Evolutionary conservation across 768 basidiomycete genomes (phyloP), one percentile per base, ranked within the genome.

Genomic region (Boletus edulis): DNA sequence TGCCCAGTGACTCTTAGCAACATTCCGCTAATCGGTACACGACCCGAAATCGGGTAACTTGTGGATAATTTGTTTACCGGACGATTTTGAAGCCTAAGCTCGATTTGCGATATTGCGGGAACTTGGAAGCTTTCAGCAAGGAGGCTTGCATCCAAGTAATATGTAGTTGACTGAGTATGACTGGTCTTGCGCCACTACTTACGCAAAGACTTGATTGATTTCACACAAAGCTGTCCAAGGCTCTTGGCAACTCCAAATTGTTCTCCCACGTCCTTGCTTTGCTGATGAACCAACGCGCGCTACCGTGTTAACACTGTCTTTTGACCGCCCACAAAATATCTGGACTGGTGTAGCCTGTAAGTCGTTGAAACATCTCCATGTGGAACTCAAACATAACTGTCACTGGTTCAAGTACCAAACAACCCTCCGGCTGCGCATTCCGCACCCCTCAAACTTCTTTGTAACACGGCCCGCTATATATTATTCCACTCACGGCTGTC

Each of bases 261-360:
- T 38, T 39, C 52, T 58, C 51, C 59, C 66, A 69, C 67, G 66
- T 67, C 56, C 51, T 44, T 52, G 32, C 12, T 31, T 46, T 52
- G 55, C 54, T 51, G 54, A 63, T 68, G 66, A 54, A 34, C 49
- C 47, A 52, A 37, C 42, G 48, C 8, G 47, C 43, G 40, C 52
- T 34, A 11, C 34, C 17, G 39, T 53, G 54, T 55, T 61, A 29
- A 55, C 38, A 56, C 35, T 32, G 20, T 51, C 45, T 35, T 49
- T 51, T 41, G 27, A 14, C 46, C 37, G n/a, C 31, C 14, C 22
- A 46, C 58, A 49, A 55, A 53, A 48, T 24, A 22, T 20, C 35
- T 24, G 46, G 49, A 42, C 32, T 52, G 32, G 29, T 29, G 29
- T 29, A 29, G 29, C 9, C 24, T 54, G 66, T 67, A 52, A 61